Evolutionary conservation across 768 basidiomycete species (phyloP).

Genomic region (Russula dissimulans): DNA sequence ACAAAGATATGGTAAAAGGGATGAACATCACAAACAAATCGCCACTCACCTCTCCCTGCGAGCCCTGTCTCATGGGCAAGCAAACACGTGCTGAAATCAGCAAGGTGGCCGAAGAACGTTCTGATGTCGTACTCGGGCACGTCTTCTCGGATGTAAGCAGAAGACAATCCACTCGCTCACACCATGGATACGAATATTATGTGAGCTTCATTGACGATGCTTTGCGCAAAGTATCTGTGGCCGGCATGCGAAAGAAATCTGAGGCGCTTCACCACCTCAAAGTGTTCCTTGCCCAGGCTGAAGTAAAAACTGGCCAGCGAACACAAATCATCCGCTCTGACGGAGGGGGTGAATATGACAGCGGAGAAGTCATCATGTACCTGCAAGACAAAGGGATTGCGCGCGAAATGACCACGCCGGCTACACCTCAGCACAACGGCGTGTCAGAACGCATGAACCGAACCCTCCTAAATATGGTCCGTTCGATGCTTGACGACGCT

Average conservation of each 20-base stretch:
- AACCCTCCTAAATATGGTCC: slow-evolving; percentile 9
- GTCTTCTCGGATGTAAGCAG: slow-evolving; percentile 22
- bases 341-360: slow-evolving; percentile 23
- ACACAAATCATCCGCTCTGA: slow-evolving; percentile 22
- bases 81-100: slow-evolving; percentile 16
- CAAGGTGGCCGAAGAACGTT: background rate
- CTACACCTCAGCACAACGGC: background rate
- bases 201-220: slow-evolving; percentile 21
- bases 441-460: background rate
- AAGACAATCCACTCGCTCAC: slow-evolving; percentile 10
- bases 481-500: slow-evolving; percentile 15
- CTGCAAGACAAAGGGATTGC: slow-evolving; percentile 14
- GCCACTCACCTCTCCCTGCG: slow-evolving; percentile 1
- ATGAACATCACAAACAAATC: slow-evolving; percentile 5
- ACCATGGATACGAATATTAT: slow-evolving; percentile 16
- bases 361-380: background rate
- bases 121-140: background rate
- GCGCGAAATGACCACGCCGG: background rate
- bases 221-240: slow-evolving; percentile 17
- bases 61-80: slow-evolving; percentile 23
- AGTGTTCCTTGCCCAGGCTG: slow-evolving; percentile 9
- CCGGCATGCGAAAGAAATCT: slow-evolving; percentile 15
- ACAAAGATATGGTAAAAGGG: background rate
- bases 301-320: slow-evolving; percentile 13
- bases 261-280: slow-evolving; percentile 13